These are phyloP conservation scores for Lathyrus oleraceus DNA, from an alignment of 306 rosid genomes.

Conservation along the genomic window DNA sequence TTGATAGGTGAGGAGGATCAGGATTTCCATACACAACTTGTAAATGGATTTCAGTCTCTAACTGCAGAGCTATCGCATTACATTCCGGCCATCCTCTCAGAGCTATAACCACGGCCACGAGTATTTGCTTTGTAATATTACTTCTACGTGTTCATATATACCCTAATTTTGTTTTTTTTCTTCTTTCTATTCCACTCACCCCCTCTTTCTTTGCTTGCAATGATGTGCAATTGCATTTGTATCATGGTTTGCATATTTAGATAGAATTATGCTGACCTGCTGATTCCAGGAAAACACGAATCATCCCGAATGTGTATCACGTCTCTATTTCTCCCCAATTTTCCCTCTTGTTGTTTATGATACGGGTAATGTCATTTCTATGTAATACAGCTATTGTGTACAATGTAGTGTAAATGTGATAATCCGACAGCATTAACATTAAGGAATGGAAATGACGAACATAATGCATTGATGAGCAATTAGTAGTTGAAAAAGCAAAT, in stretches of 20 bases:
- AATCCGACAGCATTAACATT: too few relatives aligned
- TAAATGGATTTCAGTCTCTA: conserved; percentile 92
- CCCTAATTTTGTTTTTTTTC: not conserved
- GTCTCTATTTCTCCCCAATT: conserved; percentile 27
- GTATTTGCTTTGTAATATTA: conserved; percentile 30
- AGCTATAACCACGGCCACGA: conserved; percentile 56
- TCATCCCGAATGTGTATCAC: conserved; percentile 39
- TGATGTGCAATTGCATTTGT: conserved; percentile 33
- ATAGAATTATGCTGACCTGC: conserved; percentile 33
- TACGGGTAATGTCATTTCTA: conserved; percentile 34
- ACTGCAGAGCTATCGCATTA: conserved; percentile 96
- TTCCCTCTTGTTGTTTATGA: conserved; percentile 9
- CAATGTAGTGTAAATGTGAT: too few relatives aligned
- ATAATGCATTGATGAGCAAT: too few relatives aligned
- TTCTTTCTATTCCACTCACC: not conserved
- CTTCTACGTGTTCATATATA: conserved; percentile 43
- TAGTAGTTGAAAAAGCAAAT: too few relatives aligned
- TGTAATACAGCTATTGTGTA: not conserved
- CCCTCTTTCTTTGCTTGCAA: conserved; percentile 10
- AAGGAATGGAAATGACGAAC: too few relatives aligned
- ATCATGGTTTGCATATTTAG: conserved; percentile 39
- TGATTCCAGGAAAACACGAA: conserved; percentile 29
- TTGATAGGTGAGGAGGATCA: conserved; percentile 97
- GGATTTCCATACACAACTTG: conserved; percentile 97
- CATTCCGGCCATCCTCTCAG: conserved; percentile 94